Conservation (phyloP, 73 alveolate species). For the Paramecium sonneborni region DNA sequence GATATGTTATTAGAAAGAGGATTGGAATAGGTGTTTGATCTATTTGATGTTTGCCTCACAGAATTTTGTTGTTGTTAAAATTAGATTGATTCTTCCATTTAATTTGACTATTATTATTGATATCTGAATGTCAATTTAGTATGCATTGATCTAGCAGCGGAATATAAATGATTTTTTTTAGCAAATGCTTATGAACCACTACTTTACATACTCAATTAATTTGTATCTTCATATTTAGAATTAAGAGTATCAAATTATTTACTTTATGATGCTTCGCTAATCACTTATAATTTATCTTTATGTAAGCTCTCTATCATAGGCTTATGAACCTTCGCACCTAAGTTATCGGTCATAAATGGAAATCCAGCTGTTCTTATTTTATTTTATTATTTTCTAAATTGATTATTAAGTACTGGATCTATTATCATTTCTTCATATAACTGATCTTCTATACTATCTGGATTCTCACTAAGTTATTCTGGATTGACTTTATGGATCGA, state of each 20-base stretch:
- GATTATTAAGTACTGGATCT: neutral
- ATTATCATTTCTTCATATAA: neutral
- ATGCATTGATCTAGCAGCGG: neutral
- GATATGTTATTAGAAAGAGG: neutral
- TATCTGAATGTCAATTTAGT: neutral
- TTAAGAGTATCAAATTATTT: neutral
- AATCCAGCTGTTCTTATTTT: slow-evolving; percentile 37
- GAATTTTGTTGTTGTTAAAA: neutral
- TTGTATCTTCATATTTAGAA: neutral
- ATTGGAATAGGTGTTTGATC: slow-evolving; percentile 27
- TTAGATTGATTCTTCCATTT: neutral
- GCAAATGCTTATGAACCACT: neutral
- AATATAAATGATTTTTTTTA: neutral
- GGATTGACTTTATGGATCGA: neutral
- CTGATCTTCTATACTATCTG: neutral
- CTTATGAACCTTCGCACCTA: neutral
- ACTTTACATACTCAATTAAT: neutral
- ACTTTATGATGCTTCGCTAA: neutral
- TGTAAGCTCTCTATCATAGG: slow-evolving; percentile 10
- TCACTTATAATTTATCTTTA: neutral
- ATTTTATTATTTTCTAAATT: neutral
- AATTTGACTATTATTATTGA: neutral
- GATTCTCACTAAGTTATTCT: neutral
- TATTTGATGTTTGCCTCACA: neutral
- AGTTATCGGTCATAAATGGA: neutral